Evolutionary conservation across 208 protist genomes (phyloP), one percentile per base, ranked within the genome.

Genomic region (Crithidia thermophila): DNA sequence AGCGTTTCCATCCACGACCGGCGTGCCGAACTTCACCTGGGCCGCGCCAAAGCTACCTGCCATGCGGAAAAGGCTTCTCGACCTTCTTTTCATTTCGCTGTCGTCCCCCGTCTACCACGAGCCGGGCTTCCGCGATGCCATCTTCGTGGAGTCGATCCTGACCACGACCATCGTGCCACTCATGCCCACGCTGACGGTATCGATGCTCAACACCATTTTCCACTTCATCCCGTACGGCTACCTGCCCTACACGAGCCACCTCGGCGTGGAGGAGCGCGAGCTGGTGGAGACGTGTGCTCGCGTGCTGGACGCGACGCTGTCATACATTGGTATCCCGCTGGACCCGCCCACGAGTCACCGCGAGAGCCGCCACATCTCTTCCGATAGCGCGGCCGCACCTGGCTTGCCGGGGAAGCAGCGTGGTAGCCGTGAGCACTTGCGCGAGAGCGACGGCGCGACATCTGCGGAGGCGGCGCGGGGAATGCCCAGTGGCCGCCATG

Each of bases 241-340:
- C 16, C 36, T 95, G n/a, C 87, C 89, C 21, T 95, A 94, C 76
- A 82, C 80, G 21, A 95, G 86, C 69, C 77, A 94, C 67, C 77
- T 87, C 28, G 76, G 79, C 3, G 74, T 64, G 13, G 53, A 78
- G 27, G 82, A 88, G 66, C 81, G 90, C 46, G 55, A 60, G 18
- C 74, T 94, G 6, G 83, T 93, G 10, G 53, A 86, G 27, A 51
- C 67, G 42, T 70, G 80, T 42, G 76, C 77, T 13, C 76, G 82
- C 2, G 63, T 94, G 16, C 82, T 97, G 21, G 72, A 79, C 60
- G 78, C 82, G 20, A 46, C 87, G 23, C 62, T 94, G 56, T 90
- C 72, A 59, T 92, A 86, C 66, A 67, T 57, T 31, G 80, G 80
- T 18, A 53, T 77, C 7, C 80, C 73, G 20, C 34, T 81, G 11